phyloP scores from a whole-genome alignment of 1,284 basidiomycete species.

The Xerocomus minutiporus region DNA sequence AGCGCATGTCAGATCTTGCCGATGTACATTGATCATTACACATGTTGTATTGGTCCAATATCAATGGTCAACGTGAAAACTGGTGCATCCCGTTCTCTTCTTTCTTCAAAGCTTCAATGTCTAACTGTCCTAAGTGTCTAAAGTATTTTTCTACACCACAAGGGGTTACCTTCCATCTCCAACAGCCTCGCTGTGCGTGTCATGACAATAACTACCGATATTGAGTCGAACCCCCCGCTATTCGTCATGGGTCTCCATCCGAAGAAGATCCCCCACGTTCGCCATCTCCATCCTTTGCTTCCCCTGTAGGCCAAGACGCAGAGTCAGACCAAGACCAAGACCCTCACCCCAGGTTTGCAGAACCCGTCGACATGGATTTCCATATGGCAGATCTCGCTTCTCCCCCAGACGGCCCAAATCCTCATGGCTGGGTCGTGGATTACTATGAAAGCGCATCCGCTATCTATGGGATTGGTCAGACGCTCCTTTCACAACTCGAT shows the following conservation, averaged over 20 bases:
- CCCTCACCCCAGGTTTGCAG: neutral
- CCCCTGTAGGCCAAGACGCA: neutral
- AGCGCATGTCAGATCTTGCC: no score
- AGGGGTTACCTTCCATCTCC: neutral
- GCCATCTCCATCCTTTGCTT: neutral
- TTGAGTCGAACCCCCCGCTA: neutral
- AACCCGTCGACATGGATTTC: neutral
- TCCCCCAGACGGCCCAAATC: neutral
- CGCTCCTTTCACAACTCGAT: neutral
- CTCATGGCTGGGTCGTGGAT: neutral
- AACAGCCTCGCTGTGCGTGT: neutral
- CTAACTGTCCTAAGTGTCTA: neutral
- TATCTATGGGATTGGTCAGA: neutral
- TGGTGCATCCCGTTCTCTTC: no score
- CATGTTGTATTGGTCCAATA: no score
- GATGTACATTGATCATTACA: no score
- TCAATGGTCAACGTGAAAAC: no score
- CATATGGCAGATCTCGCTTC: neutral
- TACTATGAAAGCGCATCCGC: neutral
- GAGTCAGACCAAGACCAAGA: neutral
- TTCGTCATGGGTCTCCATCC: neutral
- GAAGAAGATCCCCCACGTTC: neutral
- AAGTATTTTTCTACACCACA: neutral
- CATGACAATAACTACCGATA: neutral
- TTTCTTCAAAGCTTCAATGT: neutral